Conservation (phyloP, 306 rosid species). For the Acmispon strigosus region DNA sequence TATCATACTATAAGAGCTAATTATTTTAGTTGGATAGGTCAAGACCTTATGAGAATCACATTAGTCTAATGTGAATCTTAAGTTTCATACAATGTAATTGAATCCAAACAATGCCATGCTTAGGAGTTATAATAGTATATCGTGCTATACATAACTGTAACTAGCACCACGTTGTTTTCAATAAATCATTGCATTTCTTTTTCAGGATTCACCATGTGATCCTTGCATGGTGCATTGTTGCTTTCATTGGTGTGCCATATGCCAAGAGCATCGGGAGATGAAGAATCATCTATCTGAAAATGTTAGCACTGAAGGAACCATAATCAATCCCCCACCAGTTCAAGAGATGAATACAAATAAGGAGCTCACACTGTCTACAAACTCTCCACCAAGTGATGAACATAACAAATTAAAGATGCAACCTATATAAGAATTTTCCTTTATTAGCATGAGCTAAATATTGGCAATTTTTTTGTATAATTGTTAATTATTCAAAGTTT, state of each 20-base stretch:
- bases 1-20: too few relatives aligned
- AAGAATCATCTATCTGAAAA: not conserved
- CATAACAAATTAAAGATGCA: not conserved
- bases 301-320: not conserved
- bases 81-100: too few relatives aligned
- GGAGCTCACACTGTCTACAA: not conserved
- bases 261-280: conserved; percentile 13
- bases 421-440: not conserved
- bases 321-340: not conserved
- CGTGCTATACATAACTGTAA: too few relatives aligned
- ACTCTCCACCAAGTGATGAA: not conserved
- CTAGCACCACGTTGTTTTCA: too few relatives aligned
- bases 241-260: conserved; percentile 12
- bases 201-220: conserved; percentile 9
- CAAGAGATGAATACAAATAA: not conserved
- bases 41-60: too few relatives aligned
- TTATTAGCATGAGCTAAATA: not conserved
- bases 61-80: too few relatives aligned
- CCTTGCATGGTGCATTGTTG: conserved; percentile 12
- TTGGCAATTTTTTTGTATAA: not conserved
- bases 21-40: too few relatives aligned
- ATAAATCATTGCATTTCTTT: not conserved
- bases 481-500: too few relatives aligned
- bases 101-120: too few relatives aligned
- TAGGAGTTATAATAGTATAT: too few relatives aligned